Base-by-base conservation (phyloP, 345 rosid species). In the Linum tenue region DNA sequence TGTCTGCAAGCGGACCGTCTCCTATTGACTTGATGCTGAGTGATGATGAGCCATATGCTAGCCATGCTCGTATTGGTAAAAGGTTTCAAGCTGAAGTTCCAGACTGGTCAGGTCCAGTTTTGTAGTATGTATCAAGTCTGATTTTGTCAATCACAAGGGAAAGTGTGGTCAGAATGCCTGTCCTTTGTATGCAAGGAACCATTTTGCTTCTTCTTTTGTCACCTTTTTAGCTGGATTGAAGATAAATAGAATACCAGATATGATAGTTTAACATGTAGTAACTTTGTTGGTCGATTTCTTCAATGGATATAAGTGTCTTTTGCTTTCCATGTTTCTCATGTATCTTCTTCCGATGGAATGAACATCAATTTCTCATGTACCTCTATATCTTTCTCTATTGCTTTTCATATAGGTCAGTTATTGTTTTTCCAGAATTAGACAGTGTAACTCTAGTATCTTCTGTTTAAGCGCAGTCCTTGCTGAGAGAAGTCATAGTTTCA, bases 31-130 rank as follows among this genome's bases (percentile, higher is more conserved):
- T 69, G 60, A 84, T 84, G 85, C 71, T 85, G 86, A 80, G 76
- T 67, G 91, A 81, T 66, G 53, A 69, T 39, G 80, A 70, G 73
- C 86, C 91, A 17, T 80, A 81, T 76, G 75, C 37, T 64, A 75
- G 77, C 42, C 64, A 71, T 63, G 77, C 85, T 75, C 84, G 87
- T 48, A 69, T 86, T 62, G 97, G 99, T 14, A 95, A 86, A 79
- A 85, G 88, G 75, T 87, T 83, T 72, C 97, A 95, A 86, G 91
- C 92, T 3, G 84, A 91, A 56, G 85, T 95, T 71, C 89, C 96
- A 66, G 90, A 83, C 37, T 86, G 98, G 94, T 76, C 79, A 56
- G 96, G 86, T 75, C 96, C 91, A 68, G 64, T 70, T 41, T 73
- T 67, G 39, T 66, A 75, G 96, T 94, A 82, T 66, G 84, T 77